A percentile compares a stretch with the other conserved stretches of the same genome.
These are phyloP conservation scores for Quaeritorhiza haematococci DNA, from an alignment of 371 early-diverging fungal genomes.

Conservation along the genomic window DNA sequence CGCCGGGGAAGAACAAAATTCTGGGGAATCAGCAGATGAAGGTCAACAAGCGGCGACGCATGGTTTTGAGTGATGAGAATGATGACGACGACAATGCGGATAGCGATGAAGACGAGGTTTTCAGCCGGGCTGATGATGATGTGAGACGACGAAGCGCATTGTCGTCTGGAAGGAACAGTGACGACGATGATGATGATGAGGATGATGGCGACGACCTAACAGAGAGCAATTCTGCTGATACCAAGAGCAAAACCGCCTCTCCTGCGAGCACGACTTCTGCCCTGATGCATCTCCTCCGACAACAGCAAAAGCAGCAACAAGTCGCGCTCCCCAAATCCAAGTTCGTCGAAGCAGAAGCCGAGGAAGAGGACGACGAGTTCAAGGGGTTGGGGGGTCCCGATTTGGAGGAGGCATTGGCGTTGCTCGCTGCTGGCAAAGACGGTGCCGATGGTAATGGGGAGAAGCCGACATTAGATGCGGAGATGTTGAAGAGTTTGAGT, in stretches of 20 bases:
- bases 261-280: background rate
- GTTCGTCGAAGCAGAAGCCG: slow-evolving; percentile 37
- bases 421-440: background rate
- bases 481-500: slow-evolving; percentile 15
- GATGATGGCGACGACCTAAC: background rate
- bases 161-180: background rate
- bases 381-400: slow-evolving; percentile 38
- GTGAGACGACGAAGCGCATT: background rate
- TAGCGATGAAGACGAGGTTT: background rate
- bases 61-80: too few species aligned
- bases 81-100: slow-evolving; percentile 4
- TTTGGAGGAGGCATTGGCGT: too few species aligned
- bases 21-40: too few species aligned
- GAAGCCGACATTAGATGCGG: slow-evolving; percentile 10
- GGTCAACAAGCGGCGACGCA: too few species aligned
- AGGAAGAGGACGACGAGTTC: slow-evolving; percentile 41
- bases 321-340: slow-evolving; percentile 16
- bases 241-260: background rate
- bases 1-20: too few species aligned
- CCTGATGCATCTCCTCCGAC: too few species aligned
- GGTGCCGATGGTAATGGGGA: slow-evolving; percentile 12
- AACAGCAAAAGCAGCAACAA: slow-evolving; percentile 2
- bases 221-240: background rate
- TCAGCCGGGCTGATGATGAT: too few species aligned
- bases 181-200: background rate